Base-by-base conservation (phyloP, 768 basidiomycete species). In the Lepiota brunneoincarnata region DNA sequence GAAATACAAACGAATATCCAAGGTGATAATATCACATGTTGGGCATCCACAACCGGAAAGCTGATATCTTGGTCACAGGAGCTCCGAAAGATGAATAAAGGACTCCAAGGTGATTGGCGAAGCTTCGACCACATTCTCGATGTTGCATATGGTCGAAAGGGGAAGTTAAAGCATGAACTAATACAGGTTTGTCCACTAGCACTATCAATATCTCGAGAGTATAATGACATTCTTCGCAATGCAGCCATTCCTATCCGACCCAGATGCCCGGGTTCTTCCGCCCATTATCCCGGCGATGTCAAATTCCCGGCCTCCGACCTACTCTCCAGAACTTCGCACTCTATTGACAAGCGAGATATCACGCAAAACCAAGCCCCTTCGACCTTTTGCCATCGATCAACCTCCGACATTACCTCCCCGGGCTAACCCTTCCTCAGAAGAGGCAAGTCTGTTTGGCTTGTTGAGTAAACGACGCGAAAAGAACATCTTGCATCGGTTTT, bases 101-200 rank as follows among this genome's bases (percentile, higher is more conserved):
- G 87, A 9, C 87, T 83, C 60, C 57, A 61, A 3, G 80, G 84
- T 3, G 63, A 76, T 35, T 59, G 60, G 43, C 64, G 72, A 51
- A 79, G 82, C 28, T 86, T 89, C 60, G 70, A 72, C 24, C 75
- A 77, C 58, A 61, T 91, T 24, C 71, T 93, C 15, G 79, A 85
- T 58, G 61, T 84, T 24, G 90, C 90, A 23, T 93, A 91, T 67
- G 90, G 89, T 26, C 76, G 90, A 55, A 82, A 80, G 59, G 90
- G 90, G 20, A 86, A 79, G 62, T 67, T 93, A 14, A 81, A 75
- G 61, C 78, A 80, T 70, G 87, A 91, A 60, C 66, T 91, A 39
- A 70, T 91, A 67, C 66, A 84, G 72, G 90, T 89, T 59, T 58
- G 73, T 61, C 41, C 15, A 21, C 40, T 49, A 14, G 39, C 14